Conservation (phyloP, 805 yeast genomes). For the Metschnikowia kofuensis region DNA sequence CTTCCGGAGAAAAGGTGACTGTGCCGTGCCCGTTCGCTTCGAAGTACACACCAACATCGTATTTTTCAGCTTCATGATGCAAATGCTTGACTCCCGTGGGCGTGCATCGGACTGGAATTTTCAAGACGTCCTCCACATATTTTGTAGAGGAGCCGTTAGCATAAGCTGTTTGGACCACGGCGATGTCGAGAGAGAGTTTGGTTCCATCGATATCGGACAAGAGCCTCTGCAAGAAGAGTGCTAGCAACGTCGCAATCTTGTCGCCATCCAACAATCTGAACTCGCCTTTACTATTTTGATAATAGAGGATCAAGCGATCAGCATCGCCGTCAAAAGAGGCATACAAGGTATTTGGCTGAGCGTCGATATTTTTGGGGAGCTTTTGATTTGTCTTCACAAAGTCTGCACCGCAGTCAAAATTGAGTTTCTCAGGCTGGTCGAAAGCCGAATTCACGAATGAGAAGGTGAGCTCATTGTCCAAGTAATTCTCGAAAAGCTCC, state of each 20-base stretch:
- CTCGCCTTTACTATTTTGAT: constrained; percentile 32
- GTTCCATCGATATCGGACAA: constrained; percentile 46
- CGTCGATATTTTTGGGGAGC: constrained; percentile 60
- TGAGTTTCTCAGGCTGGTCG: constrained; percentile 55
- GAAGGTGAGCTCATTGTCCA: constrained; percentile 41
- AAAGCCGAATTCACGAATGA: constrained; percentile 53
- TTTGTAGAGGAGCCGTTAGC: constrained; percentile 92
- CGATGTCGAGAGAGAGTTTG: constrained; percentile 48
- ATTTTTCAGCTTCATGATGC: constrained; percentile 85
- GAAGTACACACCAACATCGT: constrained; percentile 90
- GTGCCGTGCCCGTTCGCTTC: constrained; percentile 99
- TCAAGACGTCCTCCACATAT: constrained; percentile 57
- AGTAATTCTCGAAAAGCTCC: constrained; percentile 42
- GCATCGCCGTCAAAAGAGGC: constrained; percentile 98
- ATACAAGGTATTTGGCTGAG: constrained; percentile 49
- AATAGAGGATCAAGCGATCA: constrained; percentile 86
- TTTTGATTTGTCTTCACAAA: constrained; percentile 86
- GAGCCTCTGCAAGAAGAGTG: constrained; percentile 57
- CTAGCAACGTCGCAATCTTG: constrained; percentile 82
- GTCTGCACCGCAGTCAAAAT: constrained; percentile 90
- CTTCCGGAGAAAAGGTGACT: constrained; percentile 66
- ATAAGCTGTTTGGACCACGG: constrained; percentile 96
- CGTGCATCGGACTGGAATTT: constrained; percentile 80
- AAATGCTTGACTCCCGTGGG: constrained; percentile 96
- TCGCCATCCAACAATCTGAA: constrained; percentile 85